Evolutionary conservation across 2,329 filamentous ascomycete species (phyloP).

Genomic region (Coleophoma crateriformis): DNA sequence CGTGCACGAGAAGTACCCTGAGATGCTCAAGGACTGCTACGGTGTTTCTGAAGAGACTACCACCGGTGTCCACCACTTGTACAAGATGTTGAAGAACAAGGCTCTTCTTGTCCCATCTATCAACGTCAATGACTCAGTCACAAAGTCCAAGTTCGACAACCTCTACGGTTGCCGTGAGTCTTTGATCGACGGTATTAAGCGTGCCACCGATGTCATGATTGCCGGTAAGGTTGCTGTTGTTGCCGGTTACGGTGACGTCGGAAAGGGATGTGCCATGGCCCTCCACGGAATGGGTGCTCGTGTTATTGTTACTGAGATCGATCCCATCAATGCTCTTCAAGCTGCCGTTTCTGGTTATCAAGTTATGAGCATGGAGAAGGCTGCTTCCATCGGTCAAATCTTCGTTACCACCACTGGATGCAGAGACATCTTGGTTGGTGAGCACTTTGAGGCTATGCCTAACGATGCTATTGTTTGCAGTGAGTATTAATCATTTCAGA

Average conservation of each 20-base stretch:
- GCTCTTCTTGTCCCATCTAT: constrained; percentile 89
- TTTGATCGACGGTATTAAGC: constrained; percentile 99
- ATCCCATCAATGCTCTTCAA: constrained; percentile 99
- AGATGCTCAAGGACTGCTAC: constrained; percentile 97
- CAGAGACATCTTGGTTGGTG: constrained; percentile 90
- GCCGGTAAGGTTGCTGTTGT: constrained; percentile 98
- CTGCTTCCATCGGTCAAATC: constrained; percentile 83
- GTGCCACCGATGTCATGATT: constrained; percentile 99
- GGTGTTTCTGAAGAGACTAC: constrained; percentile 99
- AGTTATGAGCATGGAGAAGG: constrained; percentile 98
- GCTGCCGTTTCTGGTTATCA: constrained; percentile 96
- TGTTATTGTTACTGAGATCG: constrained; percentile 93
- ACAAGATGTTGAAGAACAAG: constrained; percentile 92
- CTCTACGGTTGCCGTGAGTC: constrained; percentile 99
- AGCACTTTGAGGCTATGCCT: constrained; percentile 91
- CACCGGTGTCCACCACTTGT: constrained; percentile 98
- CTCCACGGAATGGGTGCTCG: constrained; percentile 96
- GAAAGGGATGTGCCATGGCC: constrained; percentile 96
- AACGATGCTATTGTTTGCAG: constrained; percentile 99
- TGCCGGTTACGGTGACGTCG: constrained; percentile 97
- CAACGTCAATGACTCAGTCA: constrained; percentile 99
- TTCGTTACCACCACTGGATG: constrained; percentile 99
- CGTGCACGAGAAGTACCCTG: constrained; percentile 96
- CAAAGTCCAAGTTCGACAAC: constrained; percentile 99
- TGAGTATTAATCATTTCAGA: constrained; percentile 36